Base-by-base conservation (phyloP, 352 stramenopile species). In the Salisapilia sapeloensis region DNA sequence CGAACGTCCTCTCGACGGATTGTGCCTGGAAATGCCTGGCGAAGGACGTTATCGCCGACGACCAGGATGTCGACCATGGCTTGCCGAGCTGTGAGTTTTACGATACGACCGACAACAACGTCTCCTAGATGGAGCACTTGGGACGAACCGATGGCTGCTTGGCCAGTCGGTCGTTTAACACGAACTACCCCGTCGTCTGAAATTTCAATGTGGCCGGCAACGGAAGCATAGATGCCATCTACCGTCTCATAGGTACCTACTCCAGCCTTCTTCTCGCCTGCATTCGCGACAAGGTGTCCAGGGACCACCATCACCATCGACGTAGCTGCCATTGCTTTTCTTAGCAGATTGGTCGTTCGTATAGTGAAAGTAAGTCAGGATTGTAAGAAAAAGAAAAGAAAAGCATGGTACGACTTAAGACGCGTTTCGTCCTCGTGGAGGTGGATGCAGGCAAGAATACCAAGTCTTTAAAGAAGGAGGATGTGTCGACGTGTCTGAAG, bases 1-100 rank as follows among this genome's bases (percentile, higher is more conserved):
- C 70, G 70, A 35, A 89, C 74, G 41, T 89, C 74, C 44, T 89
- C 74, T 22, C 76, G 48, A 11, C 70, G 60, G 33, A 90, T 70
- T 14, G 67, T 85, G 16, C 74, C 74, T 3, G 69, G 63, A 44
- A 90, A 90, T 2, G 62, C 45, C 39, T 90, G 70, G 42, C 72
- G 72, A 29, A 90, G 47, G 33, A 83, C 67, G n/a, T 56, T 64
- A 13, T 72, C 62, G 21, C 50, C 51, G 33, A 82, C 69, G 16
- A 58, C 71, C 37, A 82, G 24, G 24, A 90, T 85, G 30, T 90
- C 71, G 13, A 86, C 60, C 26, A 84, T 52, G 43, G 86, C 54
- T 41, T 86, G 70, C 10, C 64, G 56, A 36, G 67, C 46, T 26
- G 64, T 79, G 35, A 84, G 62, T 49, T 84, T 85, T 13, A 44